Percentiles rank a stretch among this genome's conserved stretches.
Conservation (phyloP, 306 rosid species). For the Castanea mollissima region DNA sequence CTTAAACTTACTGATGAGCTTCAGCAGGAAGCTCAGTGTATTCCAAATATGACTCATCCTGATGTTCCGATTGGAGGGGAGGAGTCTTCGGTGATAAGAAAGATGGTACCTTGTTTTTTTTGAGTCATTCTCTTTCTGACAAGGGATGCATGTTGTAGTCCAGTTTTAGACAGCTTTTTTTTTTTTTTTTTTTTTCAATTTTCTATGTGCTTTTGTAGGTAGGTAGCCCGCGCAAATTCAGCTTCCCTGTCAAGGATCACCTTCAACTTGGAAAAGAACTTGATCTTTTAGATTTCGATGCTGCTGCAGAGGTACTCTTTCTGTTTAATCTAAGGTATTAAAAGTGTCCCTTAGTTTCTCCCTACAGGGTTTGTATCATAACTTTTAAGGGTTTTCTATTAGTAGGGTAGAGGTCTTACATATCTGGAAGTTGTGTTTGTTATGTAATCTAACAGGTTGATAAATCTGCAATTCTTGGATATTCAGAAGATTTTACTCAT, state of each 20-base stretch:
- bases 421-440: not conserved
- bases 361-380: not conserved
- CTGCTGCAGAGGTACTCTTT: conserved; percentile 85
- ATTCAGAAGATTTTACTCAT: not conserved
- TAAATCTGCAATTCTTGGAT: not conserved
- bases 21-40: conserved; percentile 82
- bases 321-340: conserved; percentile 31
- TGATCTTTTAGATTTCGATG: conserved; percentile 89
- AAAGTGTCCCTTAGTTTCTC: conserved; percentile 18
- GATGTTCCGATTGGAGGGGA: conserved; percentile 96
- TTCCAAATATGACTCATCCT: conserved; percentile 88
- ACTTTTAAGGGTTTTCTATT: conserved; percentile 7
- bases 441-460: not conserved
- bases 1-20: conserved; percentile 74
- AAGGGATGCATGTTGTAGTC: not conserved
- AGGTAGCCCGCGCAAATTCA: conserved; percentile 57
- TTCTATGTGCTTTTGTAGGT: conserved; percentile 45
- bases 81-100: conserved; percentile 59
- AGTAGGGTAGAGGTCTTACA: conserved; percentile 3
- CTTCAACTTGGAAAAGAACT: conserved; percentile 85
- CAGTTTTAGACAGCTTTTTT: conserved; percentile 16
- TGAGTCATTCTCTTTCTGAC: not conserved
- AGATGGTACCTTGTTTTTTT: conserved; percentile 46
- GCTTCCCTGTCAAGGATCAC: conserved; percentile 84
- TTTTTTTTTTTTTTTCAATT: conserved; percentile 2